Percentiles rank a stretch among this genome's conserved stretches.
Evolutionary conservation across 352 stramenopile species (phyloP).

Genomic region (Vaucheria bursata): DNA sequence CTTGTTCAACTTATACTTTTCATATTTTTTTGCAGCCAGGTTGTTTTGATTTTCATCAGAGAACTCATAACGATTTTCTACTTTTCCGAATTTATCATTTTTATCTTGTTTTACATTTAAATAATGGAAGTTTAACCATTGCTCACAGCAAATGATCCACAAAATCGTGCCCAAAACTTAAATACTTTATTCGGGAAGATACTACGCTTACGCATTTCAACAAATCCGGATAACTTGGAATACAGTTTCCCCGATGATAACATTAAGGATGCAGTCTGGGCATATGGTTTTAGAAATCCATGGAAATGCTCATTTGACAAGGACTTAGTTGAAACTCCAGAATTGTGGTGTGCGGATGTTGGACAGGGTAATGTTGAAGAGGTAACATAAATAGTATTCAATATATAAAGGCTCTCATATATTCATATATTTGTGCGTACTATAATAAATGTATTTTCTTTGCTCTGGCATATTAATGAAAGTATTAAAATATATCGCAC

Average conservation of each 20-base stretch:
- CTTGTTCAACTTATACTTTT: no score
- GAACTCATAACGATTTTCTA: no score
- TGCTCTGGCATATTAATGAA: no score
- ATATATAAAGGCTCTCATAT: no score
- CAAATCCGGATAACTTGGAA: neutral
- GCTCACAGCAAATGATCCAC: conserved; percentile 9
- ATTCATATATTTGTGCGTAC: no score
- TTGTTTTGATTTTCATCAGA: no score
- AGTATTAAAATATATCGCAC: no score
- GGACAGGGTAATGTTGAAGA: conserved; percentile 4
- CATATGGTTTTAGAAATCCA: conserved; percentile 5
- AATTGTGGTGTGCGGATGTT: neutral
- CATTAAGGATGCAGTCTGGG: neutral
- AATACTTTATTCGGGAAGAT: neutral
- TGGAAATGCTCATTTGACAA: conserved; percentile 19
- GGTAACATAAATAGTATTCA: neutral
- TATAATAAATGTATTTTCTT: no score
- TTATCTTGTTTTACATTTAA: no score
- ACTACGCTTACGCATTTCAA: neutral
- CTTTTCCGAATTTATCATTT: no score
- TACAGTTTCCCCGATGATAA: conserved; percentile 3
- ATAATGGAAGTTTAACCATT: no score
- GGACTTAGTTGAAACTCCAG: neutral
- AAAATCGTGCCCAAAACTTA: neutral
- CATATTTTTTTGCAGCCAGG: no score